These are phyloP conservation scores for Hydnum rufescens DNA, from an alignment of 768 basidiomycete species.

Conservation along the genomic window DNA sequence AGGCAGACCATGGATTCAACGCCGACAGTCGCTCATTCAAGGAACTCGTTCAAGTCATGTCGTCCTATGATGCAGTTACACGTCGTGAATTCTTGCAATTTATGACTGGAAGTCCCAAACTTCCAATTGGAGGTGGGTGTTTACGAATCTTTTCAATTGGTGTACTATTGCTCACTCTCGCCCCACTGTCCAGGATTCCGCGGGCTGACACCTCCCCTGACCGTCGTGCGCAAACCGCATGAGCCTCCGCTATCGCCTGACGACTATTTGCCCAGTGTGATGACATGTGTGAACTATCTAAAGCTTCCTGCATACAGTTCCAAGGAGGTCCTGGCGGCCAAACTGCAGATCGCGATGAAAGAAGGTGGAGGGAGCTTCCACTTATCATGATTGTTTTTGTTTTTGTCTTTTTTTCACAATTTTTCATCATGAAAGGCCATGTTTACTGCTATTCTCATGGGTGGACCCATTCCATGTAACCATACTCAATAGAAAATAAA, in stretches of 20 bases:
- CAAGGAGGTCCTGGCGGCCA: slow-evolving; percentile 66
- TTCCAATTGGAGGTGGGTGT: slow-evolving; percentile 78
- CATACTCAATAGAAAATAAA: no score
- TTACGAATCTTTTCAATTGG: background rate
- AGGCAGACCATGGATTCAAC: slow-evolving; percentile 97
- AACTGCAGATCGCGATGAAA: slow-evolving; percentile 64
- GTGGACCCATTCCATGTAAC: no score
- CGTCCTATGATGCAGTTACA: slow-evolving; percentile 47
- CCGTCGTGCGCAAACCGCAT: slow-evolving; percentile 92
- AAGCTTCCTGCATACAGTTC: slow-evolving; percentile 92
- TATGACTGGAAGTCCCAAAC: slow-evolving; percentile 90
- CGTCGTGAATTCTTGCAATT: slow-evolving; percentile 88
- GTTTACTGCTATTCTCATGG: no score
- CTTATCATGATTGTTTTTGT: slow-evolving; percentile 41
- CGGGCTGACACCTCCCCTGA: slow-evolving; percentile 80
- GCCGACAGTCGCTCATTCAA: slow-evolving; percentile 83
- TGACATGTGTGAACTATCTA: slow-evolving; percentile 96
- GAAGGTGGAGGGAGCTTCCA: slow-evolving; percentile 97
- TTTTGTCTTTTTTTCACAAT: background rate
- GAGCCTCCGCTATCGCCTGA: slow-evolving; percentile 80
- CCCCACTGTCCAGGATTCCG: slow-evolving; percentile 51
- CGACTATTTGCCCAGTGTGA: slow-evolving; percentile 89
- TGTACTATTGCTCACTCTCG: slow-evolving; percentile 7
- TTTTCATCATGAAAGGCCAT: no score
- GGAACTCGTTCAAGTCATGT: slow-evolving; percentile 71